Evolutionary conservation across 1,139 yeast species (phyloP).

Genomic region (Scheffersomyces parashehatae): DNA sequence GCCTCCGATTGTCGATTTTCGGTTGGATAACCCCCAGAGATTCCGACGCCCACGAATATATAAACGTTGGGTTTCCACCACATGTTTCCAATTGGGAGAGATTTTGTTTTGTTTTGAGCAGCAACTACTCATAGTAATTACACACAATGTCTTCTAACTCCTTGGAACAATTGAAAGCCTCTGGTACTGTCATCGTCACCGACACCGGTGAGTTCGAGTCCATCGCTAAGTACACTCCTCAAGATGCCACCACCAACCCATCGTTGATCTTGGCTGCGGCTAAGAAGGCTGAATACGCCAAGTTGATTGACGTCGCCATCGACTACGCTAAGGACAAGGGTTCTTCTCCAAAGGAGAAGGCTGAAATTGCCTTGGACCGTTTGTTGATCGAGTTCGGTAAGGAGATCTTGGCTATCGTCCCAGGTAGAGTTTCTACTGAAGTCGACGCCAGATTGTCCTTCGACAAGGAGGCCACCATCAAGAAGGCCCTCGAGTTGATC

Average conservation of each 20-base stretch:
- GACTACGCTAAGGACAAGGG: conserved; percentile 77
- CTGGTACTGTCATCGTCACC: conserved; percentile 95
- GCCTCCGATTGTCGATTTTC: neutral
- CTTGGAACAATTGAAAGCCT: conserved; percentile 87
- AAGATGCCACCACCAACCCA: conserved; percentile 99
- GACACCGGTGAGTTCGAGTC: conserved; percentile 99
- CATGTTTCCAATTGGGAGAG: neutral
- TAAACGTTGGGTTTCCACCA: conserved; percentile 5
- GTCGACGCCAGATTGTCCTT: conserved; percentile 98
- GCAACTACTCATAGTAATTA: neutral
- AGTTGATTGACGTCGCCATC: conserved; percentile 87
- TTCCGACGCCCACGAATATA: neutral
- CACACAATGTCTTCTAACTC: conserved; percentile 53
- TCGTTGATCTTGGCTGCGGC: conserved; percentile 96
- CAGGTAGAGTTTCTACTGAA: conserved; percentile 99
- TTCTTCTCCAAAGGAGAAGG: conserved; percentile 47
- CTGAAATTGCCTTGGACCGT: conserved; percentile 82
- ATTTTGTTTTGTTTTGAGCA: neutral
- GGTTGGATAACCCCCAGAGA: conserved; percentile 1
- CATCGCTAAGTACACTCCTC: conserved; percentile 96
- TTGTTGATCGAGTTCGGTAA: conserved; percentile 94
- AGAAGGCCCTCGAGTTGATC: conserved; percentile 88
- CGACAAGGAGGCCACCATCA: conserved; percentile 88
- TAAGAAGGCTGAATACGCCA: conserved; percentile 85
- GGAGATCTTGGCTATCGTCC: conserved; percentile 90